phyloP scores from a whole-genome alignment of 352 stramenopile genomes.

The Phytophthora capsici region DNA sequence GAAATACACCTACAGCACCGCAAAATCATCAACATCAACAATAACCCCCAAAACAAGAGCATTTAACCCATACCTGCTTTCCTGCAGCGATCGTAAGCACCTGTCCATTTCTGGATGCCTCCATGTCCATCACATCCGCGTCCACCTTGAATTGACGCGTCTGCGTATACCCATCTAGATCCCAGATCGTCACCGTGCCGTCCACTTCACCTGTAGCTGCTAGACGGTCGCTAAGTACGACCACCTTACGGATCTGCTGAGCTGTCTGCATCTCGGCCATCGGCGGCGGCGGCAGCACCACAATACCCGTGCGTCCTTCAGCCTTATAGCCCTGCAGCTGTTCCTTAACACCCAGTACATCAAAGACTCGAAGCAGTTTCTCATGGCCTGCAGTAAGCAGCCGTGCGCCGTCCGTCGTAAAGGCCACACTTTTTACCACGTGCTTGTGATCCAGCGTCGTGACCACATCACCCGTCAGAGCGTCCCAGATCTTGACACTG shows the following conservation, averaged over 20 bases:
- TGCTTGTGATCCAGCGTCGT: constrained; percentile 96
- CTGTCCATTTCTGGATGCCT: constrained; percentile 64
- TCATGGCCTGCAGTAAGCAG: constrained; percentile 96
- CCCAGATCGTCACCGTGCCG: constrained; percentile 74
- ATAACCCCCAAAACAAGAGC: neutral
- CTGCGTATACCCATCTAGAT: constrained; percentile 58
- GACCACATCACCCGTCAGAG: constrained; percentile 93
- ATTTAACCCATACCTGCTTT: constrained; percentile 64
- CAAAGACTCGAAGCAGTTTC: constrained; percentile 94
- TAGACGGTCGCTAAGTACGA: constrained; percentile 56
- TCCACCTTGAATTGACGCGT: constrained; percentile 67
- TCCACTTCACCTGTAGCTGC: constrained; percentile 80
- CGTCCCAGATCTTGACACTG: constrained; percentile 96
- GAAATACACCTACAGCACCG: constrained; percentile 88
- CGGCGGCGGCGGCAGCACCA: constrained; percentile 52
- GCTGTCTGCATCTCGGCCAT: constrained; percentile 61
- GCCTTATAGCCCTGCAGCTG: constrained; percentile 62
- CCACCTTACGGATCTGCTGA: constrained; percentile 84
- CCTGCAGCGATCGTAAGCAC: constrained; percentile 93
- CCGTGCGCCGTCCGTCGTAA: constrained; percentile 83
- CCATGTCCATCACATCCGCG: constrained; percentile 86
- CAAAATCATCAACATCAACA: neutral
- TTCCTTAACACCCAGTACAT: constrained; percentile 71
- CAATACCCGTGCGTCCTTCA: constrained; percentile 68
- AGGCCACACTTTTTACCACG: constrained; percentile 97